phyloP scores from a whole-genome alignment of 306 rosid genomes.

The Fagus sylvatica region DNA sequence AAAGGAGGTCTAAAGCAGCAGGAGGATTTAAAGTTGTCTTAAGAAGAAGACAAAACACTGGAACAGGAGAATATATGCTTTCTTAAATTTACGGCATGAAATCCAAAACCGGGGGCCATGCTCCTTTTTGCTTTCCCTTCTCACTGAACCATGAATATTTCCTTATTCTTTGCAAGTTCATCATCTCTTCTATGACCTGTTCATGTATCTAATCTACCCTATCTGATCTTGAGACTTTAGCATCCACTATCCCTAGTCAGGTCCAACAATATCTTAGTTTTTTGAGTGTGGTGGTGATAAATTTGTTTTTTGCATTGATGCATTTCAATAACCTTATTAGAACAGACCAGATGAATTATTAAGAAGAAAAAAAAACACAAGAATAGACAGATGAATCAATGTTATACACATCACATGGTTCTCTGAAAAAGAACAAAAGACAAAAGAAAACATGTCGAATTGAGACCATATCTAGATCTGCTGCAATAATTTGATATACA shows the following conservation, averaged over 20 bases:
- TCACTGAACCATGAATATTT: conserved; percentile 17
- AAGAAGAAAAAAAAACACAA: too few species aligned
- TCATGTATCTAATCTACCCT: background rate
- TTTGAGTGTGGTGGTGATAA: background rate
- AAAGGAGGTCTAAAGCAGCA: conserved; percentile 60
- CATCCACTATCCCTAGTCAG: background rate
- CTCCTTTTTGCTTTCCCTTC: conserved; percentile 38
- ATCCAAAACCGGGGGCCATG: conserved; percentile 39
- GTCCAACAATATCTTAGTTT: conserved; percentile 8
- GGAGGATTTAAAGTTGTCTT: conserved; percentile 48
- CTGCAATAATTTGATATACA: too few species aligned
- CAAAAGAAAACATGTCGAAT: background rate
- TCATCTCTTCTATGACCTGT: conserved; percentile 7
- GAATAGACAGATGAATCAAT: background rate
- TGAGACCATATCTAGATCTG: too few species aligned
- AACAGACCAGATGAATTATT: conserved; percentile 1
- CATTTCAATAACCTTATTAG: conserved; percentile 10
- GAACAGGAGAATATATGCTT: conserved; percentile 65
- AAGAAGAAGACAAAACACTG: conserved; percentile 56
- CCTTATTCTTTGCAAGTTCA: conserved; percentile 23
- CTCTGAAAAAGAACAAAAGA: background rate
- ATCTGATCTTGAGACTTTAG: background rate
- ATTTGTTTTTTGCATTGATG: background rate
- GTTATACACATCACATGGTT: background rate
- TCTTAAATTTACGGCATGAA: conserved; percentile 51